Evolutionary conservation across 2,329 filamentous ascomycete species (phyloP), one percentile per base, ranked within the genome.

Genomic region (Zymoseptoria passerinii): DNA sequence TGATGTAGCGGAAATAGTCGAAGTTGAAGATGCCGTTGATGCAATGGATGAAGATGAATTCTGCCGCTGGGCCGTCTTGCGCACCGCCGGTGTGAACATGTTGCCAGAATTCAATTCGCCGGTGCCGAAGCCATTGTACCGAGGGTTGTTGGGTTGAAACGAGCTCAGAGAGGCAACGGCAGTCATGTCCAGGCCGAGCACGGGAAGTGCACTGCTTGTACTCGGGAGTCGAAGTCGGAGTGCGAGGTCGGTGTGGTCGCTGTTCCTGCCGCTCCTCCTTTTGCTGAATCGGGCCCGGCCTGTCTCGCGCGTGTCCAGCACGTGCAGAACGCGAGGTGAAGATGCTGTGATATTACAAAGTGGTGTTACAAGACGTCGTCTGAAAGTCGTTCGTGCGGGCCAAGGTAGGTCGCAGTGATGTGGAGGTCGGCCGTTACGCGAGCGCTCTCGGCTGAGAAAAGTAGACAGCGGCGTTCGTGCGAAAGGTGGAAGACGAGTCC

Each of bases 11-110:
- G 83, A 81, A 62, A 88, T 78, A 56, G 87, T 88, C 2, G 86
- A 84, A 52, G 86, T 88, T 1, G 86, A 84, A 48, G 78, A 83
- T 53, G 84, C 84, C 57, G 76, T 76, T 20, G 83, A 85, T 57
- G 79, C 77, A 63, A 95, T 80, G 51, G 92, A 96, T 3, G 91
- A 95, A 59, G 90, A 94, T 40, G 92, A 97, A 79, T 90, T 95
- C 70, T 87, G 87, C 73, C 92, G 86, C 73, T 92, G 89, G 61
- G 90, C 81, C 71, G 82, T 86, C 78, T 96, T 96, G 68, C 91
- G 89, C 70, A 90, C 89, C n/a, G 65, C 66, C 48, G 67, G 63
- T 82, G 89, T 87, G 61, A 71, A 70, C 83, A 95, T 92, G 75
- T 95, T 90, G 78, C 95, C 90, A 73, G 86, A 78, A 76, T 88